Base-by-base conservation (phyloP, 192 early-diverging fungal genomes). In the Backusella mclennaniae region DNA sequence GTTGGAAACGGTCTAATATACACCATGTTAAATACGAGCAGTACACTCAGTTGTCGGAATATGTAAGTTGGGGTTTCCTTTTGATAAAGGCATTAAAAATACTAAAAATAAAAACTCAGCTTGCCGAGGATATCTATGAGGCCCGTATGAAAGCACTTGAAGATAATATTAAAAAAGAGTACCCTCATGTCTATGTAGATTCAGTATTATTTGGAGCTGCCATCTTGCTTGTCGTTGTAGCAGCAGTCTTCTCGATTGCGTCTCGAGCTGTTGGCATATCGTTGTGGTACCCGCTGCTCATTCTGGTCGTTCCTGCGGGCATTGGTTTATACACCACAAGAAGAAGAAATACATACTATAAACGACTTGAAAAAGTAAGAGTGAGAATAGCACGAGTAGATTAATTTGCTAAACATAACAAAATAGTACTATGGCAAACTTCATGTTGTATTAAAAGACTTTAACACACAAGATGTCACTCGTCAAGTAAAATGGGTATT, bases 261-360 rank as follows among this genome's bases (percentile, higher is more conserved):
- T 73, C 77, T 29, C 72, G 77, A n/a, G 66, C 77, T 4, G 77
- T n/a, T 17, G 73, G 71, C 44, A 29, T 79, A n/a, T 79, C 77
- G 12, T 63, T 79, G 41, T 74, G 72, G 73, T 79, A 79, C 44
- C 77, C 77, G 15, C 35, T 79, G 35, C 33, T 74, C 17, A 52
- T 79, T 6, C 49, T 79, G 6, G 12, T 74, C 6, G 36, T 79
- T 17, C 77, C 77, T 39, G 73, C 73, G 4, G 2, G 67, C 26
- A 75, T 75, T 9, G 66, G 36, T 1, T 49, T 66, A 35, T 39
- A 38, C 33, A 67, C 66, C 1, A 67, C 74, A 7, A 14, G 66
- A 21, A 68, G 74, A 75, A 63, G 74, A 68, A 42, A 19, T 0
- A 11, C 15, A 23, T 67, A 75, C 33, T 67, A 67, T 7, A 63